These are phyloP conservation scores for Xylariaceae sp. DNA, from an alignment of 2,329 filamentous ascomycete species.

Conservation along the genomic window DNA sequence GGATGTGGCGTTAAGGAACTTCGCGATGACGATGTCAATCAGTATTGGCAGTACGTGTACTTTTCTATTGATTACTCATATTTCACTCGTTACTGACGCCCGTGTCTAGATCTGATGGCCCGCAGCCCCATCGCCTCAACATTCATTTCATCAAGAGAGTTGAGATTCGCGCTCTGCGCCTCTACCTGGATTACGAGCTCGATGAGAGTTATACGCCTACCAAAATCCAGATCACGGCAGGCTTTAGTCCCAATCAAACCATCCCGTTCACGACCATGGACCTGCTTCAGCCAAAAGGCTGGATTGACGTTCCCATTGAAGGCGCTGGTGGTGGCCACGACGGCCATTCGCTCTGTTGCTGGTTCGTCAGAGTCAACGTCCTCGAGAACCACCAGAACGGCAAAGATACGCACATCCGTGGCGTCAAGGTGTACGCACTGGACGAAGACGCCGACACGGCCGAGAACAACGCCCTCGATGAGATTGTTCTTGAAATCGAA, in stretches of 20 bases:
- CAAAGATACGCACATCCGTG: slow-evolving; percentile 95
- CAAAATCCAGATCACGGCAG: slow-evolving; percentile 81
- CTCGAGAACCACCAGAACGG: slow-evolving; percentile 98
- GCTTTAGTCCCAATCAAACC: slow-evolving; percentile 86
- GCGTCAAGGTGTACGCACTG: slow-evolving; percentile 75
- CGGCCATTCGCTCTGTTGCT: slow-evolving; percentile 74
- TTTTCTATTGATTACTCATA: not conserved
- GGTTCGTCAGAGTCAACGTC: slow-evolving; percentile 84
- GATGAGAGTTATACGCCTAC: slow-evolving; percentile 98
- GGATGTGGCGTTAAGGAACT: slow-evolving; percentile 74
- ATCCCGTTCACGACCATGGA: slow-evolving; percentile 80
- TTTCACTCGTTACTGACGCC: not conserved
- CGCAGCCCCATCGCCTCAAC: slow-evolving; percentile 75
- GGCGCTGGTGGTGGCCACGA: slow-evolving; percentile 54
- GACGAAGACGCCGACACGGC: slow-evolving; percentile 41
- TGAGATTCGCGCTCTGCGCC: slow-evolving; percentile 69
- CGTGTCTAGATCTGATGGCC: slow-evolving; percentile 63
- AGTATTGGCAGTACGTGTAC: slow-evolving; percentile 71
- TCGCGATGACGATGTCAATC: slow-evolving; percentile 63
- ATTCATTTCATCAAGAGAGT: slow-evolving; percentile 83
- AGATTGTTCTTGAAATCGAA: slow-evolving; percentile 32
- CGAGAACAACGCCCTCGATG: slow-evolving; percentile 34
- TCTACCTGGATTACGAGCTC: slow-evolving; percentile 83
- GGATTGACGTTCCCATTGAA: slow-evolving; percentile 73
- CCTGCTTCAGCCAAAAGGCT: slow-evolving; percentile 75